A percentile compares a stretch with the other conserved stretches of the same genome.
phyloP scores from a whole-genome alignment of 1,139 yeast genomes.

The Chernovozyma aurita region DNA sequence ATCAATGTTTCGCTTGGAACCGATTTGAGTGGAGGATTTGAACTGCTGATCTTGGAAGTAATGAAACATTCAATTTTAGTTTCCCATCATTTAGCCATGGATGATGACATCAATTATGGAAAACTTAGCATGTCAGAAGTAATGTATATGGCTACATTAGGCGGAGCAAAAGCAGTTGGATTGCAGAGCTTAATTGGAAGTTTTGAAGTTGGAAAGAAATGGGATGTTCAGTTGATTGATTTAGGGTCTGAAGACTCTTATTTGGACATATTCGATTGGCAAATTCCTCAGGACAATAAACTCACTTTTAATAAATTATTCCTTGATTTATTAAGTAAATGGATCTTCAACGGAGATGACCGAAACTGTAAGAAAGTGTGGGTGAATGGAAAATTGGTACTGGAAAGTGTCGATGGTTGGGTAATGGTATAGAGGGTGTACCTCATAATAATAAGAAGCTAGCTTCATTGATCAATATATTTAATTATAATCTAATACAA shows the following conservation, averaged over 20 bases:
- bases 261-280: conserved; percentile 77
- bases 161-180: conserved; percentile 81
- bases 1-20: conserved; percentile 86
- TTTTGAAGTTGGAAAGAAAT: conserved; percentile 70
- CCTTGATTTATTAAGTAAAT: conserved; percentile 63
- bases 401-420: conserved; percentile 27
- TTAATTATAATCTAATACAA: too few relatives aligned
- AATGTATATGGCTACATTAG: conserved; percentile 76
- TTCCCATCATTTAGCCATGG: conserved; percentile 78
- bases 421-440: conserved; percentile 5
- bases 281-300: conserved; percentile 24
- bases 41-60: conserved; percentile 70
- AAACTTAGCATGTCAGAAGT: conserved; percentile 69
- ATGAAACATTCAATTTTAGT: conserved; percentile 80
- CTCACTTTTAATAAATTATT: conserved; percentile 20
- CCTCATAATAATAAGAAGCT: too few relatives aligned
- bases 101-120: conserved; percentile 12
- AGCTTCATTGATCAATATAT: too few relatives aligned
- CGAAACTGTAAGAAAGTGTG: conserved; percentile 77
- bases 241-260: conserved; percentile 47
- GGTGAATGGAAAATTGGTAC: conserved; percentile 70
- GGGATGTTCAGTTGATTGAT: conserved; percentile 81
- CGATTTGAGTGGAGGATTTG: conserved; percentile 89
- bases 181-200: conserved; percentile 59
- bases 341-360: conserved; percentile 96